phyloP scores from a whole-genome alignment of 108 stramenopile genomes.

The Pseudonitzschia multistriata region DNA sequence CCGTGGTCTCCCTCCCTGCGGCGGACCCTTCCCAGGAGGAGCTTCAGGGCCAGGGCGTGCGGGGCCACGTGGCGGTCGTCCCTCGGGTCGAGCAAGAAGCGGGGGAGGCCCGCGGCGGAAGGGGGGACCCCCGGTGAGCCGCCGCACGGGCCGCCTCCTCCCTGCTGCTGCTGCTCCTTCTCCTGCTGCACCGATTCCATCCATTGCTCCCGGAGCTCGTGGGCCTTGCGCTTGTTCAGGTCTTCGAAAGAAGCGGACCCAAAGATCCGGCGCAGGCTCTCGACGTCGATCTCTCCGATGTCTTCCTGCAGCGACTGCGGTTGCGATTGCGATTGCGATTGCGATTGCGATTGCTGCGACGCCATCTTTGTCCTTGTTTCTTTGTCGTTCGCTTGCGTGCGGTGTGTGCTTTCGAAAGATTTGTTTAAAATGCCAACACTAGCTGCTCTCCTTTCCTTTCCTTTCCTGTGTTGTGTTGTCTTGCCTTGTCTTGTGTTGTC shows the following conservation, averaged over 20 bases:
- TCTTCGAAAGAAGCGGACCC: background rate
- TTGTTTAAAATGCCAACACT: too few species aligned
- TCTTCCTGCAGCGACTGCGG: too few species aligned
- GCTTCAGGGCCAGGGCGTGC: background rate
- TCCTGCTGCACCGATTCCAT: background rate
- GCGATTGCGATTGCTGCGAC: too few species aligned
- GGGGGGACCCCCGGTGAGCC: background rate
- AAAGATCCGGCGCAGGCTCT: background rate
- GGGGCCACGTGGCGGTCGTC: background rate
- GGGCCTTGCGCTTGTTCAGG: background rate
- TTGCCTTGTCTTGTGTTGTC: too few species aligned
- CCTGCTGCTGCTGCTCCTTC: background rate
- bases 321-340: too few species aligned
- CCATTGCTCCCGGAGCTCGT: background rate
- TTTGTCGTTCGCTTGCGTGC: too few species aligned
- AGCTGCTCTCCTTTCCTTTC: too few species aligned
- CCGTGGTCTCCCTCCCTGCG: background rate
- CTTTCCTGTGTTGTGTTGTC: too few species aligned
- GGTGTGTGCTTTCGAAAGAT: too few species aligned
- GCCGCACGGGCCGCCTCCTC: background rate
- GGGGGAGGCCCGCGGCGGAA: background rate
- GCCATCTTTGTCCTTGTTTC: background rate
- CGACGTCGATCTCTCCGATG: background rate
- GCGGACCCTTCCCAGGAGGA: background rate
- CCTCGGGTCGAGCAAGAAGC: slow-evolving; percentile 1